Base-by-base conservation (phyloP, 2,329 filamentous ascomycete species). In the Curvularia hawaiiensis region DNA sequence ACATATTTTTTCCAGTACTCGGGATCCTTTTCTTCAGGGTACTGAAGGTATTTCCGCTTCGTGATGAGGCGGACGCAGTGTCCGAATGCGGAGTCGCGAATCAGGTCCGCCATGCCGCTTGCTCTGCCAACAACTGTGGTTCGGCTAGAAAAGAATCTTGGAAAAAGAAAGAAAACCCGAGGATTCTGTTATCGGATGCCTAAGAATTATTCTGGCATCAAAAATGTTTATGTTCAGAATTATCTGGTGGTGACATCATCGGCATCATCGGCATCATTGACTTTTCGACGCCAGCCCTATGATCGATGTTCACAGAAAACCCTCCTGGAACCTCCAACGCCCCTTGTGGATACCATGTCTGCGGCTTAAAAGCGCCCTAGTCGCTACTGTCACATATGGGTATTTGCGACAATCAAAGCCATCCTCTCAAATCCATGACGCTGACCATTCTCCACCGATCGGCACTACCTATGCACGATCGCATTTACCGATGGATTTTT, bases 1-100 rank as follows among this genome's bases (percentile, higher is more conserved):
- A 84, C 69, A 56, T 80, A 84, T 61, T 75, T 74, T 54, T 79
- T 79, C 77, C 80, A 84, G 55, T 84, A 60, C 4, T 75, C 74
- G 0, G 78, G 74, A 60, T 85, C 78, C 47, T 65, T 70, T 59
- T 85, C 82, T 61, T 83, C 81, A 3, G 76, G 68, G 56, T 80
- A 83, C 31, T 71, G 71, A 24, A 83, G 72, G 8, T 71, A 61
- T 50, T 70, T 79, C 8, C 71, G 64, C 12, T 68, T 60, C 1
- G 77, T 76, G 1, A 79, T 61, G 4, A 82, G 54, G n/a, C 78
- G 77, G 26, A 83, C 68, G 43, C 80, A 66, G 43, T 79, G 76
- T 56, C 62, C 65, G 24, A 67, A 67, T 11, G 65, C 56, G 55
- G 65, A 62, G 52, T 67, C 65, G 51, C 65, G 65, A 30, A 67